Percentiles rank a stretch among this genome's conserved stretches.
These are phyloP conservation scores for Suillus paluster DNA, from an alignment of 768 basidiomycete species.

Conservation along the genomic window DNA sequence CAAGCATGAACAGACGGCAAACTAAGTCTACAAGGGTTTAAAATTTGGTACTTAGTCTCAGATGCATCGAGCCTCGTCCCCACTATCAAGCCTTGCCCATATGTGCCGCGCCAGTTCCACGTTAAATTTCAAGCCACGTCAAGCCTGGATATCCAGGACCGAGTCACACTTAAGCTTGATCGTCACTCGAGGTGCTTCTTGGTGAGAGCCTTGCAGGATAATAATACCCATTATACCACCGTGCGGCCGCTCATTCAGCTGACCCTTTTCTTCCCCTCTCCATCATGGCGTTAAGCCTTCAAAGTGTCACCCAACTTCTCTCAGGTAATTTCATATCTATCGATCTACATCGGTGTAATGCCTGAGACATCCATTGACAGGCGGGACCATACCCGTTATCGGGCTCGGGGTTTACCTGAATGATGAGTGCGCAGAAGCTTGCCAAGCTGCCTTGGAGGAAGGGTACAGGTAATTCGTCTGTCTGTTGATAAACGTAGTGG, in stretches of 20 bases:
- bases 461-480: slow-evolving; percentile 30
- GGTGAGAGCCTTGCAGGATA: neutral
- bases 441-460: slow-evolving; percentile 23
- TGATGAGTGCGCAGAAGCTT: slow-evolving; percentile 16
- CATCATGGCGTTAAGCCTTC: neutral
- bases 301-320: neutral
- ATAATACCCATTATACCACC: neutral
- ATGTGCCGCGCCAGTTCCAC: too few species aligned
- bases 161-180: too few species aligned
- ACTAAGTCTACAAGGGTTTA: too few species aligned
- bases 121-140: too few species aligned
- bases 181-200: neutral
- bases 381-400: slow-evolving; percentile 28
- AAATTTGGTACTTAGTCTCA: neutral
- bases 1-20: neutral
- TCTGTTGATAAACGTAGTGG: neutral
- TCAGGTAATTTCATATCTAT: neutral
- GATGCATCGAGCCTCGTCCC: too few species aligned
- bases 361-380: slow-evolving; percentile 14
- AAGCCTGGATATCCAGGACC: too few species aligned
- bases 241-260: neutral
- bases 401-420: slow-evolving; percentile 32
- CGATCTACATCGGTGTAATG: neutral
- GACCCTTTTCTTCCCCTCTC: neutral
- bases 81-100: too few species aligned